Evolutionary conservation across 2,329 filamentous ascomycete genomes (phyloP), one percentile per base, ranked within the genome.

Genomic region (Aureobasidium sp.): DNA sequence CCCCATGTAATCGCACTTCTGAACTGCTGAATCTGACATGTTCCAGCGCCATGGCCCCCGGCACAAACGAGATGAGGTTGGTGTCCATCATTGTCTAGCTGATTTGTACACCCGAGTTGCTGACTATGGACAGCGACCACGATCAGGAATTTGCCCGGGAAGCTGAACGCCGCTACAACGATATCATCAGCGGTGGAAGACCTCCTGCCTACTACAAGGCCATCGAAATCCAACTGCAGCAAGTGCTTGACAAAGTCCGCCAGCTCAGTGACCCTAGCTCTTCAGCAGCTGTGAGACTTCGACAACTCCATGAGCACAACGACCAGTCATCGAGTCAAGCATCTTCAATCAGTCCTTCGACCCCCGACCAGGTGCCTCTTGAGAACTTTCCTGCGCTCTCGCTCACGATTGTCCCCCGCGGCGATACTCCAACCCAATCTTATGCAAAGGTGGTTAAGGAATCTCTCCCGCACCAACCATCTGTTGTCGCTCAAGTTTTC

Each of bases 241-340:
- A 44, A 46, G 55, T 48, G 3, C 55, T 59, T 24, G 43, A 47
- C 43, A 39, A n/a, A 27, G 55, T 59, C 8, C 55, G 55, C 43
- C 41, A 48, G 15, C 43, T 59, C 8, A 32, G n/a, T 29, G 20
- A 59, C 26, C 53, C 39, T 7, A n/a, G 24, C 43, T 37, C 24
- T 29, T 57, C 53, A 20, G 50, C 29, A 43, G 66, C 67, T 37
- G 51, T 57, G n/a, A 63, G 61, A n/a, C 56, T 70, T 8, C 63
- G 63, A 39, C 63, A 60, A 26, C 55, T 64, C 27, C 67, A 69
- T 48, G 65, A 65, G 32, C 52, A 26, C 17, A 48, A 24, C 20
- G 37, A 29, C 34, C 52, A 15, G 48, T 63, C 47, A 8, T 24
- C 41, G 5, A 15, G 13, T 10, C 32, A 27, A 13, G 36, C 55